Percentiles rank a stretch among this genome's conserved stretches.
These are phyloP conservation scores for Candida succiphila DNA, from an alignment of 805 yeast genomes.

Conservation along the genomic window DNA sequence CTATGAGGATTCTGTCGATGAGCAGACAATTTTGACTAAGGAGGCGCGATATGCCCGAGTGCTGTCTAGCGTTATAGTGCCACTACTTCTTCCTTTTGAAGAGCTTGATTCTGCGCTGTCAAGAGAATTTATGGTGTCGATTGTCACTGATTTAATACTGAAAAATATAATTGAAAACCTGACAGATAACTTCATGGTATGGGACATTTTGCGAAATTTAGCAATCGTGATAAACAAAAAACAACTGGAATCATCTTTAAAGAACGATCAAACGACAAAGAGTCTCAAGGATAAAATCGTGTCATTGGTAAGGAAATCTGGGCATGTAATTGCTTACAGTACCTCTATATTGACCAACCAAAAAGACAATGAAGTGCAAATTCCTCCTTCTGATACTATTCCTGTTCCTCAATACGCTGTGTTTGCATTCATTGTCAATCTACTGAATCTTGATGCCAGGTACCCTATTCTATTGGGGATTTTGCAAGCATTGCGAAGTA, in stretches of 20 bases:
- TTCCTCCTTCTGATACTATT: not conserved
- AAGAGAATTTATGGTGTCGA: constrained; percentile 25
- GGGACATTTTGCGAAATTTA: constrained; percentile 28
- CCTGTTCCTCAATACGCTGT: constrained; percentile 7
- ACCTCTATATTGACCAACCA: constrained; percentile 13
- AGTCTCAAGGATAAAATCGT: constrained; percentile 5
- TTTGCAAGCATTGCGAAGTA: constrained; percentile 3
- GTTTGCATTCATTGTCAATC: constrained; percentile 11
- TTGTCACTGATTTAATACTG: constrained; percentile 33
- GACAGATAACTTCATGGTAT: constrained; percentile 41
- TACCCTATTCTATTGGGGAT: constrained; percentile 10
- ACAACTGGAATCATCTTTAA: no score
- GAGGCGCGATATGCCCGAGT: constrained; percentile 26
- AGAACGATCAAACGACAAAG: not conserved
- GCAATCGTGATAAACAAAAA: not conserved
- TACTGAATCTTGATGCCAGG: constrained; percentile 7
- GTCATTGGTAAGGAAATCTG: constrained; percentile 7
- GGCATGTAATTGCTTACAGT: constrained; percentile 19
- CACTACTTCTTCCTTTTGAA: constrained; percentile 29
- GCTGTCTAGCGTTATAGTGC: constrained; percentile 24
- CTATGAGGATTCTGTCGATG: not conserved
- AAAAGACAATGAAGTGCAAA: no score
- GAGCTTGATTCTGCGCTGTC: constrained; percentile 30
- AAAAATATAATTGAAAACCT: constrained; percentile 31
- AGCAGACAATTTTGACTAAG: not conserved